phyloP scores from a whole-genome alignment of 1,284 basidiomycete genomes.

The Fomitopsis betulina region DNA sequence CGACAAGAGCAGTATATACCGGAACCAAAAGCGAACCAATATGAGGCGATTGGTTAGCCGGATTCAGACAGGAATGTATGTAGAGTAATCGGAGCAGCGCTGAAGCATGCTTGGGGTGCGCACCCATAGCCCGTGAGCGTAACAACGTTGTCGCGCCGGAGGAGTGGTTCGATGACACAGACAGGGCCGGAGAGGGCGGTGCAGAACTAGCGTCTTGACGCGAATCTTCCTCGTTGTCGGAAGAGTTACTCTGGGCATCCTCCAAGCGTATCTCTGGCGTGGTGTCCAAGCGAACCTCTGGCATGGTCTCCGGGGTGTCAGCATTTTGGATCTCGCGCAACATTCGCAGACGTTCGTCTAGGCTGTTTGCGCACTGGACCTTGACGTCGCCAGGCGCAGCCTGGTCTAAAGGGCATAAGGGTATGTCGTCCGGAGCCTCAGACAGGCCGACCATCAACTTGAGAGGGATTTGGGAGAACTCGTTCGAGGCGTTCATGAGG shows the following conservation, averaged over 20 bases:
- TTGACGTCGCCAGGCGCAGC: slow-evolving; percentile 41
- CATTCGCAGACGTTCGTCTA: slow-evolving; percentile 49
- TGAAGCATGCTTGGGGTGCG: slow-evolving; percentile 58
- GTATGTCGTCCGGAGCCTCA: slow-evolving; percentile 43
- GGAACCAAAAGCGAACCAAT: slow-evolving; percentile 65
- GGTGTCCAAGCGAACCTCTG: slow-evolving; percentile 42
- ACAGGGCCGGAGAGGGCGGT: slow-evolving; percentile 27
- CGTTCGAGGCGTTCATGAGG: slow-evolving; percentile 47
- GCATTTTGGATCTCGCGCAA: slow-evolving; percentile 32
- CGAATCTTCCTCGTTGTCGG: neutral
- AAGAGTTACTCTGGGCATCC: slow-evolving; percentile 18
- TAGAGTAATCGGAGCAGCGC: slow-evolving; percentile 70
- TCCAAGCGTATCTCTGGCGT: slow-evolving; percentile 55
- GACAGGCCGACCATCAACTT: slow-evolving; percentile 47
- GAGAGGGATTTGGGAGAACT: slow-evolving; percentile 53
- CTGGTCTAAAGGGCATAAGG: slow-evolving; percentile 52
- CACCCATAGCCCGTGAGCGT: slow-evolving; percentile 43
- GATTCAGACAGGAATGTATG: slow-evolving; percentile 66
- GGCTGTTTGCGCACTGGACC: slow-evolving; percentile 44
- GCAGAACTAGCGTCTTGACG: slow-evolving; percentile 15
- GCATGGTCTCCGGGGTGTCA: slow-evolving; percentile 29
- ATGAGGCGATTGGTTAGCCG: slow-evolving; percentile 63
- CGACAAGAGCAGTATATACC: slow-evolving; percentile 56
- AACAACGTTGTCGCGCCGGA: slow-evolving; percentile 44
- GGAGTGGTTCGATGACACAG: slow-evolving; percentile 24